These are phyloP conservation scores for Chloranthus sessilifolius DNA, from an alignment of 164 flowering plant genomes.

Conservation along the genomic window DNA sequence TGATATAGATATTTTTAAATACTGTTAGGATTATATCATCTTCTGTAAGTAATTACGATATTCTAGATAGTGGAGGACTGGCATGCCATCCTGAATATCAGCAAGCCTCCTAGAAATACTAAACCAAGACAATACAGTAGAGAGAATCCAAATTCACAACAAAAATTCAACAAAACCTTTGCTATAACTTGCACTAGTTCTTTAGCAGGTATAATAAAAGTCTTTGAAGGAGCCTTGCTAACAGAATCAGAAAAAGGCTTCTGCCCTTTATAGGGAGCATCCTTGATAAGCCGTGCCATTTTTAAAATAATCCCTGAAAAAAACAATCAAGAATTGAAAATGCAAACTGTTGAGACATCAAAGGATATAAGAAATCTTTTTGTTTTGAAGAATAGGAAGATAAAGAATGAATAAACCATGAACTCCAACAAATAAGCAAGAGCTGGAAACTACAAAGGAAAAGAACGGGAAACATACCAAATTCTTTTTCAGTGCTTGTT, in stretches of 20 bases:
- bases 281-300: slow-evolving; percentile 78
- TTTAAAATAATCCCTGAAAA: slow-evolving; percentile 68
- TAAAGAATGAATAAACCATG: too few relatives aligned
- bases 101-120: too few relatives aligned
- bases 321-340: too few relatives aligned
- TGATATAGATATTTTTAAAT: too few relatives aligned
- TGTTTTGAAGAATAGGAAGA: too few relatives aligned
- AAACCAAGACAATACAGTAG: background rate
- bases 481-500: slow-evolving; percentile 64
- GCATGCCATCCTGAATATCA: too few relatives aligned
- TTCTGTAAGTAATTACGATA: too few relatives aligned
- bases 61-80: too few relatives aligned
- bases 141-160: too few relatives aligned
- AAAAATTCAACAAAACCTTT: slow-evolving; percentile 48
- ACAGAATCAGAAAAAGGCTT: slow-evolving; percentile 38
- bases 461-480: slow-evolving; percentile 56
- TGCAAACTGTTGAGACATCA: too few relatives aligned
- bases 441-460: background rate
- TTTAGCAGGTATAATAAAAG: slow-evolving; percentile 66
- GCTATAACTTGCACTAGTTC: slow-evolving; percentile 92
- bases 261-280: slow-evolving; percentile 47
- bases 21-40: too few relatives aligned
- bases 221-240: slow-evolving; percentile 58
- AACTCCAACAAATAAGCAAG: background rate
- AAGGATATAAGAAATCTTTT: too few relatives aligned